phyloP scores from a whole-genome alignment of 306 rosid species.

The Quillaja saponaria region DNA sequence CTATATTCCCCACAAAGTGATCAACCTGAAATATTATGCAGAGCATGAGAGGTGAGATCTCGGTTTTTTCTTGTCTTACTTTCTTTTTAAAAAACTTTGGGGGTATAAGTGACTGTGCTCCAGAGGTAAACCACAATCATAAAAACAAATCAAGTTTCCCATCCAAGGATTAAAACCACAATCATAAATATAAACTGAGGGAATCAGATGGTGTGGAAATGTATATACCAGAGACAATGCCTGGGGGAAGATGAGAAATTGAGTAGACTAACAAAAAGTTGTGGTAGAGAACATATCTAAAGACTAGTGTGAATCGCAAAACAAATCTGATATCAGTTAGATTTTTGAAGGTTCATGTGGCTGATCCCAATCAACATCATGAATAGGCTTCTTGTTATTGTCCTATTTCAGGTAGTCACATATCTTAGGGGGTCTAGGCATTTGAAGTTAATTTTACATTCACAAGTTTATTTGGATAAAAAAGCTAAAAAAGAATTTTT shows the following conservation, averaged over 20 bases:
- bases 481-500: slow-evolving; percentile 19
- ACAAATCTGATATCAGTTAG: too few species aligned
- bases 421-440: neutral
- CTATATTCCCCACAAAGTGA: slow-evolving; percentile 59
- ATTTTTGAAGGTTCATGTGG: too few species aligned
- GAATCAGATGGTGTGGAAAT: slow-evolving; percentile 26
- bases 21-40: slow-evolving; percentile 35
- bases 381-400: too few species aligned
- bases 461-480: slow-evolving; percentile 9
- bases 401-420: slow-evolving; percentile 12
- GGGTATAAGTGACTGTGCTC: too few species aligned
- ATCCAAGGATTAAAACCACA: too few species aligned
- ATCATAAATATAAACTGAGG: too few species aligned
- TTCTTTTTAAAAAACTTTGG: too few species aligned
- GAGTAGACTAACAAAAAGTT: neutral
- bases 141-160: too few species aligned
- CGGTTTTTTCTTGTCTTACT: slow-evolving; percentile 21
- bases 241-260: neutral
- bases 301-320: too few species aligned
- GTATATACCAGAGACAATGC: neutral
- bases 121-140: too few species aligned
- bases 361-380: too few species aligned
- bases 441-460: slow-evolving; percentile 21
- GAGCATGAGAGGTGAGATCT: slow-evolving; percentile 63
- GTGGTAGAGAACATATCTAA: neutral